Percentiles rank a stretch among this genome's conserved stretches.
These are phyloP conservation scores for Paxillus involutus DNA, from an alignment of 768 basidiomycete species.

Conservation along the genomic window DNA sequence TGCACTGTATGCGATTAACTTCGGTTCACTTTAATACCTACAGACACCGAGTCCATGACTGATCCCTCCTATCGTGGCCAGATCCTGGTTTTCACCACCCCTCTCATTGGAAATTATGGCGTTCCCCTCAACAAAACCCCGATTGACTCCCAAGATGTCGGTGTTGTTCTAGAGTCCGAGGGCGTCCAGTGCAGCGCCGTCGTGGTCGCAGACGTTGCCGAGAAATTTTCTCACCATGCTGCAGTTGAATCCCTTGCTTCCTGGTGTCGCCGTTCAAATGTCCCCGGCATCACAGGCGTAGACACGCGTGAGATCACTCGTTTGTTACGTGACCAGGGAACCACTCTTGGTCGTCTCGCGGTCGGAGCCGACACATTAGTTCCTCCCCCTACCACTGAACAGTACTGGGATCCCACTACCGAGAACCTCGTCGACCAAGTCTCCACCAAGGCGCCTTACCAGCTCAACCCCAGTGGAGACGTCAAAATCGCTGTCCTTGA, in stretches of 20 bases:
- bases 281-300: constrained; percentile 95
- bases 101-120: constrained; percentile 98
- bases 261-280: constrained; percentile 88
- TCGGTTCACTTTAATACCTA: constrained; percentile 6
- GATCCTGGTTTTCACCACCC: constrained; percentile 97
- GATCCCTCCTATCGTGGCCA: constrained; percentile 98
- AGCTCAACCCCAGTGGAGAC: constrained; percentile 82
- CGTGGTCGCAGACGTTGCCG: constrained; percentile 92
- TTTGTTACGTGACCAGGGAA: constrained; percentile 93
- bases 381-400: constrained; percentile 57
- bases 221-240: constrained; percentile 91
- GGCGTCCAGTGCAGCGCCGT: constrained; percentile 90
- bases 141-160: constrained; percentile 72
- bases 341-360: constrained; percentile 90
- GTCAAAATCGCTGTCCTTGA: constrained; percentile 95
- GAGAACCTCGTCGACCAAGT: constrained; percentile 95
- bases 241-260: constrained; percentile 91
- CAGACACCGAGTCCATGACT: constrained; percentile 99
- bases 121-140: constrained; percentile 82
- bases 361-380: constrained; percentile 70
- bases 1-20: constrained; percentile 4
- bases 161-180: constrained; percentile 85
- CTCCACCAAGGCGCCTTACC: constrained; percentile 82
- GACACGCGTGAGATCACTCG: constrained; percentile 97
- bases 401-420: constrained; percentile 89